phyloP scores from a whole-genome alignment of 768 basidiomycete species.

The Suillus luteus region DNA sequence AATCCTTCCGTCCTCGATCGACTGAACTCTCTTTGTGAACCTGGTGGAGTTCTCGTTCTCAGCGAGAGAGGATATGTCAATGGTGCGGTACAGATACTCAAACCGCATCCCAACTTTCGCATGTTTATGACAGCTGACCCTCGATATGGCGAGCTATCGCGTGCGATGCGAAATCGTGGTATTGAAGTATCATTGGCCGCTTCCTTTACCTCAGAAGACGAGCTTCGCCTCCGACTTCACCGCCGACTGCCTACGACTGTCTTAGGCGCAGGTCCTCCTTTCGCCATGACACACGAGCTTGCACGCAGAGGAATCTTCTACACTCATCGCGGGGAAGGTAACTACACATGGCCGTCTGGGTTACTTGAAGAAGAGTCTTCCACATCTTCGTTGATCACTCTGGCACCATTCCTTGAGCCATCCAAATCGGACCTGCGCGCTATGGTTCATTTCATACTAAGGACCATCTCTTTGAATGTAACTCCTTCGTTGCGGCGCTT shows the following conservation, averaged over 20 bases:
- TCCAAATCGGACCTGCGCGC: slow-evolving; percentile 19
- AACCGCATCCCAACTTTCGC: slow-evolving; percentile 87
- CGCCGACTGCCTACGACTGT: slow-evolving; percentile 46
- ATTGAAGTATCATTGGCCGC: slow-evolving; percentile 71
- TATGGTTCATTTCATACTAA: slow-evolving; percentile 30
- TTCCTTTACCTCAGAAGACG: slow-evolving; percentile 46
- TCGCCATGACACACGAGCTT: slow-evolving; percentile 24
- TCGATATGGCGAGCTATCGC: slow-evolving; percentile 87
- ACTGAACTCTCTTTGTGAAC: slow-evolving; percentile 94
- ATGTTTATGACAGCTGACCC: slow-evolving; percentile 95
- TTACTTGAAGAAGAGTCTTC: slow-evolving; percentile 51
- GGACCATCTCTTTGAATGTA: slow-evolving; percentile 18
- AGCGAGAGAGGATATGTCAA: slow-evolving; percentile 87
- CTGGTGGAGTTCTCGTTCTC: slow-evolving; percentile 76
- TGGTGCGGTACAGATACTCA: slow-evolving; percentile 71
- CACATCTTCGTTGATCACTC: slow-evolving; percentile 45
- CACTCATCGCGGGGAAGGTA: neutral
- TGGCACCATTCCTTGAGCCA: slow-evolving; percentile 35
- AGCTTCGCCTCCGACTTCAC: slow-evolving; percentile 45
- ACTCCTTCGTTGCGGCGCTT: slow-evolving; percentile 27
- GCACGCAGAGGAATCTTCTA: slow-evolving; percentile 28
- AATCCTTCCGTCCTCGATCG: slow-evolving; percentile 95
- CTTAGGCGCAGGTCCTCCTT: slow-evolving; percentile 10
- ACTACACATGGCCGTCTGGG: slow-evolving; percentile 36
- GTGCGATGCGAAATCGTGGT: slow-evolving; percentile 98